Percentiles rank a stretch among this genome's conserved stretches.
Evolutionary conservation across 106 monocot species (phyloP).

Genomic region (Narthecium ossifragum): DNA sequence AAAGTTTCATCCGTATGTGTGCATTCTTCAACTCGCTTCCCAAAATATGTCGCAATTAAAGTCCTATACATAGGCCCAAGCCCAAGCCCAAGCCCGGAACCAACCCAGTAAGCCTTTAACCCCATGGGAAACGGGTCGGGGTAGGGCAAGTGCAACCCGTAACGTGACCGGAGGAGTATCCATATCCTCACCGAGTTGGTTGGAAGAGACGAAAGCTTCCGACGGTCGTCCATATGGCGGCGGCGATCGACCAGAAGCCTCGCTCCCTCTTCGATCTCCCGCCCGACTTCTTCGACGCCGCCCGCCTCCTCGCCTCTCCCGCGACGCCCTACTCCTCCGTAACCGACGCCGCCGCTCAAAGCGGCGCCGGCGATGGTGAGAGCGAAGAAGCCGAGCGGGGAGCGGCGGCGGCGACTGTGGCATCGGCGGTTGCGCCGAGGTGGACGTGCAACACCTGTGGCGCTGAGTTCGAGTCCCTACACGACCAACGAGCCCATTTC

Average conservation of each 20-base stretch:
- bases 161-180: no score
- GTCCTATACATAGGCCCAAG: no score
- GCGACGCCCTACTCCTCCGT: conserved; percentile 1
- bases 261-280: conserved; percentile 86
- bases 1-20: no score
- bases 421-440: conserved; percentile 21
- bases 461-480: conserved; percentile 78
- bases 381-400: background rate
- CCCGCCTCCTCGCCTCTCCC: conserved; percentile 30
- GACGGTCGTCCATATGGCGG: no score
- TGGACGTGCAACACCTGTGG: conserved; percentile 87
- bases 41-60: no score
- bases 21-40: no score
- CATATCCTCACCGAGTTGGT: no score
- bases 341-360: background rate
- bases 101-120: no score
- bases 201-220: no score
- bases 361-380: background rate
- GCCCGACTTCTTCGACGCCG: conserved; percentile 68
- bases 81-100: no score
- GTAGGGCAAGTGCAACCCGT: no score
- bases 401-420: conserved; percentile 25
- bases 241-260: conserved; percentile 17
- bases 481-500: conserved; percentile 87
- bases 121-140: no score